phyloP scores from a whole-genome alignment of 441 rosid species.

The Euphorbia neoarborescens region DNA sequence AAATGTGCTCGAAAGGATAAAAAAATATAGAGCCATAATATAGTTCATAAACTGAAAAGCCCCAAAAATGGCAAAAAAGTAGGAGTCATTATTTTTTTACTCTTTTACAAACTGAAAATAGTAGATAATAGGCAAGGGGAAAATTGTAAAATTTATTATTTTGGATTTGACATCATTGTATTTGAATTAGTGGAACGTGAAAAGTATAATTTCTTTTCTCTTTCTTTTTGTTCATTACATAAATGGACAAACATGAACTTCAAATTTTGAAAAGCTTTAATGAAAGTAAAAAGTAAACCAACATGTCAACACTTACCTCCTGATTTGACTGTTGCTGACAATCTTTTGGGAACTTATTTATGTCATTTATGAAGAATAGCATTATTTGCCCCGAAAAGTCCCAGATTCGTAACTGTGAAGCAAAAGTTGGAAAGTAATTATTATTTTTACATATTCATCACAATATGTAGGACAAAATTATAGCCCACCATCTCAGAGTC shows the following conservation, averaged over 20 bases:
- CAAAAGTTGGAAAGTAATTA: slow-evolving; percentile 12
- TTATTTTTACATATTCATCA: slow-evolving; percentile 5
- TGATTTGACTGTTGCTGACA: slow-evolving; percentile 34
- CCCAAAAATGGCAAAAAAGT: not conserved
- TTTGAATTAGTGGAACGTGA: not conserved
- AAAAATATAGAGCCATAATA: not conserved
- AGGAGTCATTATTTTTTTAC: too few species aligned
- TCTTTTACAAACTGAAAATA: too few species aligned
- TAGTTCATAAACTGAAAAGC: not conserved
- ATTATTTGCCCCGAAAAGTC: slow-evolving; percentile 58
- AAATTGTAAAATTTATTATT: too few species aligned
- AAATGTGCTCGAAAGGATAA: not conserved
- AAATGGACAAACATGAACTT: not conserved
- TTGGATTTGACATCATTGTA: too few species aligned
- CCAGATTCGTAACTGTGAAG: slow-evolving; percentile 55
- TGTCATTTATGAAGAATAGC: slow-evolving; percentile 37
- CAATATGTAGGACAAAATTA: slow-evolving; percentile 5
- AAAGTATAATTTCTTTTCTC: too few species aligned
- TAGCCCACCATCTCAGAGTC: slow-evolving; percentile 41
- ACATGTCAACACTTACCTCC: slow-evolving; percentile 35
- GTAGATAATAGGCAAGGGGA: too few species aligned
- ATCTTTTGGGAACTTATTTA: slow-evolving; percentile 26
- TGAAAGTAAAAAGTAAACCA: not conserved
- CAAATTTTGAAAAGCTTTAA: not conserved
- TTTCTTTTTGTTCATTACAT: not conserved